Conservation (phyloP, 495 filamentous ascomycete genomes). For the Penicillium coffeae region DNA sequence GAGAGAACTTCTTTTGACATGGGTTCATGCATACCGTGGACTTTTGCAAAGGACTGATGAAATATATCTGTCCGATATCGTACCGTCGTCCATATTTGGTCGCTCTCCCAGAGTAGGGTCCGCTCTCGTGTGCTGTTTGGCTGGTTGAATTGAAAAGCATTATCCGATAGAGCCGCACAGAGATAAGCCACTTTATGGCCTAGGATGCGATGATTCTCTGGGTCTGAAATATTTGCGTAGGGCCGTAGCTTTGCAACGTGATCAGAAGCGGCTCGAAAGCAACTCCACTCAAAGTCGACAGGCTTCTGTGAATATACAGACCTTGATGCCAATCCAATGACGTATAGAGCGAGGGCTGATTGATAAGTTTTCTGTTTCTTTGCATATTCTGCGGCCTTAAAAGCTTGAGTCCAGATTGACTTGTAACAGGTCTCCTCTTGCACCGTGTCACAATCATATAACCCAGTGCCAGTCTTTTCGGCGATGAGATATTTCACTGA, state of each 20-base stretch:
- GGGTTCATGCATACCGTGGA: neutral
- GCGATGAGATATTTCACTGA: neutral
- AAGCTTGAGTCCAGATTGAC: neutral
- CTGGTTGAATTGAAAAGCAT: neutral
- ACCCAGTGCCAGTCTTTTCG: neutral
- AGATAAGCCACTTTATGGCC: neutral
- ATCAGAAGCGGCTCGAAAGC: neutral
- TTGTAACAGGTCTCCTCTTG: neutral
- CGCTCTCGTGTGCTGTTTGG: neutral
- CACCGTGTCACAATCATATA: neutral
- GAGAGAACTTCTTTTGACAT: neutral
- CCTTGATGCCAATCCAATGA: neutral
- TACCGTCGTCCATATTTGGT: neutral
- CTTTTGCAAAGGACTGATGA: neutral
- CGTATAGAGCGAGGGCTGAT: neutral
- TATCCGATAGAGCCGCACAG: neutral
- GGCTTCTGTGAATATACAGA: neutral
- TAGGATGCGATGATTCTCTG: neutral
- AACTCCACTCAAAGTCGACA: neutral
- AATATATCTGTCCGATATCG: neutral
- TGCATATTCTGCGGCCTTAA: neutral
- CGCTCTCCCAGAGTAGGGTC: neutral
- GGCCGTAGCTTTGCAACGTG: neutral
- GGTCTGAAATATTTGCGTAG: neutral
- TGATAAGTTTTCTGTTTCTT: neutral